A percentile compares a stretch with the other conserved stretches of the same genome.
phyloP scores from a whole-genome alignment of 225 moss, liverwort and hornwort genomes.

The Pleurozium schreberi region DNA sequence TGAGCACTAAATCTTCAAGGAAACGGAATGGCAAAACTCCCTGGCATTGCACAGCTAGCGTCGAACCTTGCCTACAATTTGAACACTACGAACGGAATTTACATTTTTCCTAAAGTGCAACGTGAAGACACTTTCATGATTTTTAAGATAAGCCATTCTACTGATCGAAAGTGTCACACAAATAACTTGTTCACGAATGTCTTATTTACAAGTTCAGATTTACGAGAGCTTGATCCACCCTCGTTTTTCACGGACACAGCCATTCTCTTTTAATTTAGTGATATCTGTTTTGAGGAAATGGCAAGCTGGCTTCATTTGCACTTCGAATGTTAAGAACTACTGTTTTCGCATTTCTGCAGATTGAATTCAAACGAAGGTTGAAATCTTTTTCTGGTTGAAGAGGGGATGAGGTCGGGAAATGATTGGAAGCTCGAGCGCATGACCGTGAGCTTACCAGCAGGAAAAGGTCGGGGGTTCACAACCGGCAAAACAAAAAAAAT shows the following conservation, averaged over 20 bases:
- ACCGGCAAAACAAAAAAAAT: background rate
- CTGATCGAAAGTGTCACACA: background rate
- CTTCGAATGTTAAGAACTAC: background rate
- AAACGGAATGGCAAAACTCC: background rate
- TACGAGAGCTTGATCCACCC: background rate
- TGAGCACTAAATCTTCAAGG: background rate
- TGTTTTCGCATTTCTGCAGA: background rate
- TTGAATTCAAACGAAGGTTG: background rate
- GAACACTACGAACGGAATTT: background rate
- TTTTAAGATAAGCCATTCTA: background rate
- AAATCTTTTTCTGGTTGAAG: too few relatives aligned
- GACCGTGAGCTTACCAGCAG: background rate
- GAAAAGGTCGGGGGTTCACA: background rate
- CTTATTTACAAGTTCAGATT: background rate
- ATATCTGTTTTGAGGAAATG: background rate
- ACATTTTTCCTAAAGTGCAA: background rate
- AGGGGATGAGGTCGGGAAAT: background rate
- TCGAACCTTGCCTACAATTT: background rate
- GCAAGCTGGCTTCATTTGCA: background rate
- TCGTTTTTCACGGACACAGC: background rate
- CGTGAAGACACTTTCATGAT: background rate
- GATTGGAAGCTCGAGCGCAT: background rate
- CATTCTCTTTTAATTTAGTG: too few relatives aligned
- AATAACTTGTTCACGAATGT: background rate
- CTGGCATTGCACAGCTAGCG: background rate